Evolutionary conservation across 2,329 filamentous ascomycete species (phyloP), one percentile per base, ranked within the genome.

Genomic region (Aspergillus clavatus): DNA sequence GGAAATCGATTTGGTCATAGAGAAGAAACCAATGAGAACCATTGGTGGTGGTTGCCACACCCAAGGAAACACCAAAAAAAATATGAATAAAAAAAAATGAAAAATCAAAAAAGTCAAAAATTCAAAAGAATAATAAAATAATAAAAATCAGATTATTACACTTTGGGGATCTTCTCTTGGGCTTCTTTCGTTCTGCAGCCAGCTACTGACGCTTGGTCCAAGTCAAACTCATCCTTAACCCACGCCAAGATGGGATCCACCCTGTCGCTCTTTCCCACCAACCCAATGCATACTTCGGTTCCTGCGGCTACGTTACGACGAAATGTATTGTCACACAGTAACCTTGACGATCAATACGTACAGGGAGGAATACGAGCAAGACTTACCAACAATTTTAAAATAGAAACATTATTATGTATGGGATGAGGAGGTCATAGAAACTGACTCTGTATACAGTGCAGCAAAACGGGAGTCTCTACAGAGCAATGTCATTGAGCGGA

Each of bases 221-320:
- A 55, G 47, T 29, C 50, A 56, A 42, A 24, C 23, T 24, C 23
- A 24, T 8, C 23, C 23, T 24, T 24, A 24, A 24, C 23, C 43
- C 51, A 45, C 47, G 48, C 51, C 47, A 51, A 54, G 47, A 29
- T 37, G 26, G 33, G 50, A 46, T 44, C 52, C 52, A 50, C 49
- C 38, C 23, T 44, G 35, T 47, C 43, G 43, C 38, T 54, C 47
- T 45, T 40, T 43, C 33, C 47, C 50, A 43, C 45, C 46, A 46
- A 49, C 51, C 44, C 38, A 38, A 46, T 50, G 53, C 50, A 52
- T 48, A 40, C 50, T 53, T 56, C 47, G 46, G 53, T 57, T 57
- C 56, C 54, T 57, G 56, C 56, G 53, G 55, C 52, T 54, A 50
- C 48, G 43, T 49, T 48, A 51, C 48, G 45, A 38, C 48, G 51